Percentiles rank a stretch among this genome's conserved stretches.
Evolutionary conservation across 352 stramenopile species (phyloP).

Genomic region (Phytophthora idaei): DNA sequence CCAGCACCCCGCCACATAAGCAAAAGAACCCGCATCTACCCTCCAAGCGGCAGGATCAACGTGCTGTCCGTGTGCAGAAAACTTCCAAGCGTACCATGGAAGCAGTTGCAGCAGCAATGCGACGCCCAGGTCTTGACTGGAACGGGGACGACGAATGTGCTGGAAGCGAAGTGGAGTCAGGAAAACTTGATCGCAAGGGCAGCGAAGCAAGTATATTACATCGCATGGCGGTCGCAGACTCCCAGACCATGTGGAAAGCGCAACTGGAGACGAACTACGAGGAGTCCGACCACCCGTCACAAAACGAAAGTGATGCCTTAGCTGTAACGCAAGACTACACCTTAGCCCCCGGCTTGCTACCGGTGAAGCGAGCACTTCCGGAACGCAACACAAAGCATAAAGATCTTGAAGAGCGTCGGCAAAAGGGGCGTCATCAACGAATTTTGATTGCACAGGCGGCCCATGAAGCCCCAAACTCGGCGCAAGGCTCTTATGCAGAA

Average conservation of each 20-base stretch:
- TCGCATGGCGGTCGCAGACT: conserved; percentile 55
- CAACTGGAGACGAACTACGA: conserved; percentile 60
- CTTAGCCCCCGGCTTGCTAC: conserved; percentile 15
- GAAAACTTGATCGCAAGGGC: conserved; percentile 48
- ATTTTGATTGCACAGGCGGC: conserved; percentile 32
- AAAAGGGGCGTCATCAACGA: conserved; percentile 59
- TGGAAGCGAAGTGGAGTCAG: conserved; percentile 19
- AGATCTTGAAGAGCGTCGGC: conserved; percentile 59
- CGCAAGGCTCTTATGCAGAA: conserved; percentile 16
- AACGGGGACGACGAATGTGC: conserved; percentile 6
- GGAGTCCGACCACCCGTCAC: conserved; percentile 26
- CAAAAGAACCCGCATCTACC: conserved; percentile 47
- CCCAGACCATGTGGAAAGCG: conserved; percentile 57
- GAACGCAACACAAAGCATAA: conserved; percentile 74
- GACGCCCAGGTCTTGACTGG: conserved; percentile 1
- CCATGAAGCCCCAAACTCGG: conserved; percentile 20
- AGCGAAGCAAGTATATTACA: conserved; percentile 61
- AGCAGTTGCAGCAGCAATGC: conserved; percentile 45
- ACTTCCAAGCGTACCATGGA: conserved; percentile 49
- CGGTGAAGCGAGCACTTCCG: conserved; percentile 41
- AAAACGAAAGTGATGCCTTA: not conserved
- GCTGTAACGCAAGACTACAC: conserved; percentile 3
- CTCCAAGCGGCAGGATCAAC: conserved; percentile 57
- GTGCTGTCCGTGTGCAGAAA: conserved; percentile 52
- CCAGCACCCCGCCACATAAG: conserved; percentile 32